Evolutionary conservation across 2,329 filamentous ascomycete species (phyloP).

Genomic region (Balansia obtecta): DNA sequence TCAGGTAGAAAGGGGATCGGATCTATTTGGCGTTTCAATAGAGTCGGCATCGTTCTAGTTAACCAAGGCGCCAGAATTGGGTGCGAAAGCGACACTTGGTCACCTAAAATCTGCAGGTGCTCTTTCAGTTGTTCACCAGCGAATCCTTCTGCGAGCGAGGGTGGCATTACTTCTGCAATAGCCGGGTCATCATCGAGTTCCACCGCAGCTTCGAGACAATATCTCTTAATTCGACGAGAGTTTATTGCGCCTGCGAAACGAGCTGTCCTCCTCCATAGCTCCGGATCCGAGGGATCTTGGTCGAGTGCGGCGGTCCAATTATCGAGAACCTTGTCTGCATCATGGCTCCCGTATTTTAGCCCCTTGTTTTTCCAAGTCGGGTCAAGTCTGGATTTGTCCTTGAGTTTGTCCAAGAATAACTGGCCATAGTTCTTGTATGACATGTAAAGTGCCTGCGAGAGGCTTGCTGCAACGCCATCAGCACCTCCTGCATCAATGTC

Average conservation of each 20-base stretch:
- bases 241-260: constrained; percentile 46
- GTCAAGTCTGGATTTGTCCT: constrained; percentile 30
- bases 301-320: constrained; percentile 48
- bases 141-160: constrained; percentile 49
- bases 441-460: constrained; percentile 83
- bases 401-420: constrained; percentile 61
- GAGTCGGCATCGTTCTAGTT: constrained; percentile 35
- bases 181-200: constrained; percentile 56
- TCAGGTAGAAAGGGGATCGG: constrained; percentile 51
- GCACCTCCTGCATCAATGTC: constrained; percentile 47
- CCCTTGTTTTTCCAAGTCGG: constrained; percentile 30
- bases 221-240: constrained; percentile 44
- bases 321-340: constrained; percentile 35
- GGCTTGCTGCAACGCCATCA: constrained; percentile 65
- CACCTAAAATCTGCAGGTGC: constrained; percentile 38
- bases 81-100: constrained; percentile 45
- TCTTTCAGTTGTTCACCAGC: constrained; percentile 50
- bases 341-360: constrained; percentile 18
- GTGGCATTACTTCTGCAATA: constrained; percentile 47
- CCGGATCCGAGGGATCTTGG: constrained; percentile 54
- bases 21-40: constrained; percentile 43
- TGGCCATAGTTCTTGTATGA: constrained; percentile 94
- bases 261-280: constrained; percentile 49
- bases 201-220: constrained; percentile 53
- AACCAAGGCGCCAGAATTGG: constrained; percentile 47